Evolutionary conservation across 352 stramenopile genomes (phyloP), one percentile per base, ranked within the genome.

Genomic region (Phytophthora boehmeriae): DNA sequence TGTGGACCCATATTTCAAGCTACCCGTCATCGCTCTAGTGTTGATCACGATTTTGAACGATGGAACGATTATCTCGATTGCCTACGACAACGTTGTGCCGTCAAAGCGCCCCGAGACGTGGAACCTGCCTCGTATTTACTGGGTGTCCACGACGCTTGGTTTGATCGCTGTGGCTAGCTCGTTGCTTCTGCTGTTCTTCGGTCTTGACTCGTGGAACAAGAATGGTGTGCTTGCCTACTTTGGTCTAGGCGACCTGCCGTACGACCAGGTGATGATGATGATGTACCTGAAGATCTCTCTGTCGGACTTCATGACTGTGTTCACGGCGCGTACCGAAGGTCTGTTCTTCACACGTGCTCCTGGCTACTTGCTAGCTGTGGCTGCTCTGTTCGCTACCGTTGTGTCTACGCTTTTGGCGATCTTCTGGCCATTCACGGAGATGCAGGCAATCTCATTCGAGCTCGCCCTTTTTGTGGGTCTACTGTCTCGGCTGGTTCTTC

Each of bases 41-140:
- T 55, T 98, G n/a, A 97, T 98, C 60, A 97, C 93, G 43, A 83
- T 98, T 32, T 59, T 99, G 30, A 98, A 98, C 73, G 94, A 98
- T 62, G 94, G 89, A 27, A 97, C 92, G 25, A 90, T 98, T 43
- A 98, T 85, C 46, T 98, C 81, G 74, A 94, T 89, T 66, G 85
- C 88, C 49, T 90, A 97, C 51, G 91, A 98, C 73, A 87, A 92
- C 46, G 88, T 93, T 41, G 74, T 88, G 43, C 75, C 90, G 22
- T 89, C 82, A 8, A 82, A 78, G 34, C 64, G 67, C 16, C 85
- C 90, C 5, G 76, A 93, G 54, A 76, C 56, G 19, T 97, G 89
- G 88, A 82, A 89, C 54, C 50, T 94, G 44, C 65, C 71, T 8
- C 80, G 89, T 53, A 82, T 95, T 41, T 76, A 88, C 53, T 73